Evolutionary conservation across 208 protist genomes (phyloP).

Genomic region (Trypanosoma mega): DNA sequence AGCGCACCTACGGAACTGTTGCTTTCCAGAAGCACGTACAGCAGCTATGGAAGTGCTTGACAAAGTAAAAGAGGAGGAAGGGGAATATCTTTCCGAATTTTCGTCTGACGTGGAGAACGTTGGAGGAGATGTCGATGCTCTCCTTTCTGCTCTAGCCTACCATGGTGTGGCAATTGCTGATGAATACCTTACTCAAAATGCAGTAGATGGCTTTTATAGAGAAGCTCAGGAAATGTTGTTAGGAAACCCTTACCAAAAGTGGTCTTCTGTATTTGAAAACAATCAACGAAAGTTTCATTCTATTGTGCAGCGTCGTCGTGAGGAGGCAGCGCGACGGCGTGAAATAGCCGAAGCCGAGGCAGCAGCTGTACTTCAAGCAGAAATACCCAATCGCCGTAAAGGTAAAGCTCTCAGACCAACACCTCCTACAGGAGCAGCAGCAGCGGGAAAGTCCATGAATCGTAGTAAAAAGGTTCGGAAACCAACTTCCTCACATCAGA

Average conservation of each 20-base stretch:
- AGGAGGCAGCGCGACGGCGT: conserved; percentile 11
- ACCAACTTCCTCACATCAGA: neutral
- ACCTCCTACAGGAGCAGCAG: too few species aligned
- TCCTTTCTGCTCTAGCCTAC: conserved; percentile 25
- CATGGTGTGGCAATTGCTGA: conserved; percentile 27
- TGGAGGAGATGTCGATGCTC: conserved; percentile 4
- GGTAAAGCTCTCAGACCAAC: neutral
- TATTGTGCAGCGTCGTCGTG: conserved; percentile 16
- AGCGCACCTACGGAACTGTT: conserved; percentile 20
- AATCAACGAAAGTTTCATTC: conserved; percentile 13
- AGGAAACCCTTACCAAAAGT: conserved; percentile 27
- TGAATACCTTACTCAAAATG: conserved; percentile 16
- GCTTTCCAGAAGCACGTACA: conserved; percentile 13
- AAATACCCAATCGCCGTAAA: neutral
- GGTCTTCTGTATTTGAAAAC: conserved; percentile 20
- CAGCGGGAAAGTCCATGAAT: neutral
- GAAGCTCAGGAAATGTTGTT: conserved; percentile 6
- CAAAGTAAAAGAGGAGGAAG: neutral
- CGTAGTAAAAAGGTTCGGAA: conserved; percentile 8
- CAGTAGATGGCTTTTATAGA: conserved; percentile 13
- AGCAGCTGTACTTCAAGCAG: conserved; percentile 6
- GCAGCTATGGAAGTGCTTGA: conserved; percentile 17
- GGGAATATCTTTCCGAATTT: neutral
- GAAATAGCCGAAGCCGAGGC: conserved; percentile 1
- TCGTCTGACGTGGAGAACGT: neutral